Conservation (phyloP, 106 monocot species). For the Triglochin maritima region DNA sequence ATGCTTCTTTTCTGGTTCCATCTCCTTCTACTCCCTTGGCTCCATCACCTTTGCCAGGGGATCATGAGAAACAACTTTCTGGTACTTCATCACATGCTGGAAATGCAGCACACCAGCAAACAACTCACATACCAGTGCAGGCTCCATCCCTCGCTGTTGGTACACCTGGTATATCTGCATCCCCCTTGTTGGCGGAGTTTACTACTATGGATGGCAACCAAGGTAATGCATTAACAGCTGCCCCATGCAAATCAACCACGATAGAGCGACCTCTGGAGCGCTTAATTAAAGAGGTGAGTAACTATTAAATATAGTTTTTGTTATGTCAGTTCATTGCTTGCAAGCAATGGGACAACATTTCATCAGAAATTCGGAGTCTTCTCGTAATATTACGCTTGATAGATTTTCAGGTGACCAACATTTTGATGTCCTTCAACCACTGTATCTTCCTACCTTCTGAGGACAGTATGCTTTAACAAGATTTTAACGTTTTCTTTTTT, state of each 20-base stretch:
- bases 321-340: too few relatives aligned
- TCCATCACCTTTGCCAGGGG: constrained; percentile 63
- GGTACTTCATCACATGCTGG: constrained; percentile 29
- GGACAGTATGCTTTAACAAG: too few relatives aligned
- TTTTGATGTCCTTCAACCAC: too few relatives aligned
- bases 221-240: constrained; percentile 16
- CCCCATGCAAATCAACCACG: constrained; percentile 29
- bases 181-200: constrained; percentile 79
- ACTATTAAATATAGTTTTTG: neutral
- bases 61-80: constrained; percentile 55
- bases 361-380: too few relatives aligned
- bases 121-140: constrained; percentile 4
- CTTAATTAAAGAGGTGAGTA: constrained; percentile 70
- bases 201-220: constrained; percentile 40
- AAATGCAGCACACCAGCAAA: constrained; percentile 19
- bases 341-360: too few relatives aligned
- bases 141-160: constrained; percentile 17
- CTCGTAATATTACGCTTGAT: too few relatives aligned
- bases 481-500: too few relatives aligned
- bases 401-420: too few relatives aligned
- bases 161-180: constrained; percentile 81
- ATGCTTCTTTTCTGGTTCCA: constrained; percentile 53
- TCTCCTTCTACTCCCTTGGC: constrained; percentile 80
- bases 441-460: too few relatives aligned
- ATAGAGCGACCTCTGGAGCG: constrained; percentile 62